Evolutionary conservation across 345 rosid genomes (phyloP), one percentile per base, ranked within the genome.

Genomic region (Psidium guajava): DNA sequence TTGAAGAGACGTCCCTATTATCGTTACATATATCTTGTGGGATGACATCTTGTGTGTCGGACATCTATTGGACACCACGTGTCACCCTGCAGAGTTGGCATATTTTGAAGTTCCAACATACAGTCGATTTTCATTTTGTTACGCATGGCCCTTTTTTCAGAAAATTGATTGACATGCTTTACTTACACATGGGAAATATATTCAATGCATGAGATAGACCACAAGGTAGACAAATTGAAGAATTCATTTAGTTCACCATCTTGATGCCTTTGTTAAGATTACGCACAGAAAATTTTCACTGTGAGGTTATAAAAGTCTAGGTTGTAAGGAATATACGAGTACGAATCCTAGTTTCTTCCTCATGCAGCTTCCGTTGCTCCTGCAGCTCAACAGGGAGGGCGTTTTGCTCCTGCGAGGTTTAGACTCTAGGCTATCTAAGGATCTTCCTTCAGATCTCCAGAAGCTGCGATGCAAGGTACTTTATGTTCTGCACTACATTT

Each of bases 341-440:
- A 18, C 0, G 25, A 47, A 69, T 69, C 25, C 80, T 56, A 56
- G 59, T 22, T 56, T 56, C 59, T 56, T 56, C n/a, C n/a, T 56
- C 5, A 56, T 56, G 59, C 59, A 22, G 80, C 25, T 69, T 69
- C 13, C 1, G 2, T 36, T 69, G 80, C 80, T 69, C 88, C 11
- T 88, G 93, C 93, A 97, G 98, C 93, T 96, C 49, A 96, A 91
- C 25, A 91, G 92, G 85, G 98, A 96, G 28, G 98, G 99, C 16
- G 98, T 98, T 85, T 82, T 98, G 89, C 98, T 98, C 75, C 87
- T 96, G 86, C 93, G 97, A 40, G 95, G 99, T 86, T 83, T 98
- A 56, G 99, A 98, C 90, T 98, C 99, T 25, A 92, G 98, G 91
- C 94, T 98, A 51, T 95, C 99, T 74, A 95, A 94, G 87, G 98